Evolutionary conservation across 78 protist species (phyloP).

Genomic region (Bodo saltans): DNA sequence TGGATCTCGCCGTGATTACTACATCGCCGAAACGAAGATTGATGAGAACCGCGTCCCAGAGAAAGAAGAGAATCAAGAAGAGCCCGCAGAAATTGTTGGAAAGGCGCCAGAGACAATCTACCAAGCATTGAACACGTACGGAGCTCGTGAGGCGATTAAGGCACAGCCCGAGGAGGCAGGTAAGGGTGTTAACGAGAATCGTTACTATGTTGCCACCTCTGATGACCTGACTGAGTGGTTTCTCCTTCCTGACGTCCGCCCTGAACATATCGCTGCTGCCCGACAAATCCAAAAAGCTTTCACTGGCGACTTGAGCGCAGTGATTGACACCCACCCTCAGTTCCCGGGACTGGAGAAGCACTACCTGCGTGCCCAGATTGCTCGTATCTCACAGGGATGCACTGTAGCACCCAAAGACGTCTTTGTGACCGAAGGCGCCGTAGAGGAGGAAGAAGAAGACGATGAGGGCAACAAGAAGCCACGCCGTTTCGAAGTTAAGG

Average conservation of each 20-base stretch:
- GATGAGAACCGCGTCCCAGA: slow-evolving; percentile 15
- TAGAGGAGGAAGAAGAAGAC: slow-evolving; percentile 35
- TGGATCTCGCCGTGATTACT: slow-evolving; percentile 24
- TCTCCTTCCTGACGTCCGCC: slow-evolving; percentile 41
- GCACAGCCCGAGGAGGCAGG: slow-evolving; percentile 7
- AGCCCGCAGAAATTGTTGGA: neutral
- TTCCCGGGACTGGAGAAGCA: slow-evolving; percentile 41
- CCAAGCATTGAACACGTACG: neutral
- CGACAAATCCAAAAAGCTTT: slow-evolving; percentile 31
- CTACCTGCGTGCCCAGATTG: slow-evolving; percentile 55
- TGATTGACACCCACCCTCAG: slow-evolving; percentile 39
- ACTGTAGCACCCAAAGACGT: slow-evolving; percentile 27
- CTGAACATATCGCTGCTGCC: slow-evolving; percentile 32
- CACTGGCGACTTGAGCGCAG: slow-evolving; percentile 41
- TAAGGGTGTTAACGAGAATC: slow-evolving; percentile 41
- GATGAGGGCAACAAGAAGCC: neutral
- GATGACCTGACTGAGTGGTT: slow-evolving; percentile 11
- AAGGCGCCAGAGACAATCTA: slow-evolving; percentile 27
- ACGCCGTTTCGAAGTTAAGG: neutral
- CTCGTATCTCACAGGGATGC: slow-evolving; percentile 35
- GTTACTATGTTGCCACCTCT: slow-evolving; percentile 39
- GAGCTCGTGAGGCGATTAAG: neutral
- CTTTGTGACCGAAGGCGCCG: neutral
- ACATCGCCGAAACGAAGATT: slow-evolving; percentile 35
- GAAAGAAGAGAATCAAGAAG: slow-evolving; percentile 2